Evolutionary conservation across 2,329 filamentous ascomycete species (phyloP).

Genomic region (Exophiala calicioides): DNA sequence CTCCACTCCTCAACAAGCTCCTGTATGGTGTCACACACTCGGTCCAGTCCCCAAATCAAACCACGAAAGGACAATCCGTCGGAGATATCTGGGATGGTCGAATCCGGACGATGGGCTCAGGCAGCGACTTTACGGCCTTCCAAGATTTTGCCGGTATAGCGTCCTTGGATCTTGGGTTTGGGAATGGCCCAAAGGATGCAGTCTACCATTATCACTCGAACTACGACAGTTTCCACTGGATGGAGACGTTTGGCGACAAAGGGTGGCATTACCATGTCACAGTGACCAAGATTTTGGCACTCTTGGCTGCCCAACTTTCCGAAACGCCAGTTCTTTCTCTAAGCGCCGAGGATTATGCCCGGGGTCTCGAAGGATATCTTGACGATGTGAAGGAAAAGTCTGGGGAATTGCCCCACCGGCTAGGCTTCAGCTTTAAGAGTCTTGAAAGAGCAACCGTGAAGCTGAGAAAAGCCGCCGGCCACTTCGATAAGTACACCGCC

Average conservation of each 20-base stretch:
- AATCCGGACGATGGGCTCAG: constrained; percentile 69
- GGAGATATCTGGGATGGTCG: constrained; percentile 65
- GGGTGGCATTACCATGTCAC: constrained; percentile 61
- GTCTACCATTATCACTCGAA: constrained; percentile 79
- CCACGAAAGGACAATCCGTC: constrained; percentile 67
- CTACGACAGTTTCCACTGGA: constrained; percentile 84
- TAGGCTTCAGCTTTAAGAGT: constrained; percentile 27
- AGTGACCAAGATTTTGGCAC: constrained; percentile 65
- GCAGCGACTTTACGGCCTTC: constrained; percentile 74
- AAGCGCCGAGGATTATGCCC: constrained; percentile 65
- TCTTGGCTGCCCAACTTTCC: constrained; percentile 62
- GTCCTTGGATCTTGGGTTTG: constrained; percentile 65
- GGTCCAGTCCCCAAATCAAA: constrained; percentile 74
- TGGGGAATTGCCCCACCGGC: constrained; percentile 10
- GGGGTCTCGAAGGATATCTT: constrained; percentile 52
- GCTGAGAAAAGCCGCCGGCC: constrained; percentile 50
- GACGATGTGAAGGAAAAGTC: constrained; percentile 34
- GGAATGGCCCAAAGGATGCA: constrained; percentile 43
- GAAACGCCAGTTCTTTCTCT: constrained; percentile 65
- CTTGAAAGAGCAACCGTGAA: constrained; percentile 53
- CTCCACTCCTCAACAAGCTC: constrained; percentile 73
- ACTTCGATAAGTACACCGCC: constrained; percentile 55
- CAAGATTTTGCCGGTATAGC: constrained; percentile 70
- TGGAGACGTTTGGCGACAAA: constrained; percentile 73
- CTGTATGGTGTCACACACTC: constrained; percentile 50